These are phyloP conservation scores for Aspergillus sergii DNA, from an alignment of 2,329 filamentous ascomycete genomes.

Conservation along the genomic window DNA sequence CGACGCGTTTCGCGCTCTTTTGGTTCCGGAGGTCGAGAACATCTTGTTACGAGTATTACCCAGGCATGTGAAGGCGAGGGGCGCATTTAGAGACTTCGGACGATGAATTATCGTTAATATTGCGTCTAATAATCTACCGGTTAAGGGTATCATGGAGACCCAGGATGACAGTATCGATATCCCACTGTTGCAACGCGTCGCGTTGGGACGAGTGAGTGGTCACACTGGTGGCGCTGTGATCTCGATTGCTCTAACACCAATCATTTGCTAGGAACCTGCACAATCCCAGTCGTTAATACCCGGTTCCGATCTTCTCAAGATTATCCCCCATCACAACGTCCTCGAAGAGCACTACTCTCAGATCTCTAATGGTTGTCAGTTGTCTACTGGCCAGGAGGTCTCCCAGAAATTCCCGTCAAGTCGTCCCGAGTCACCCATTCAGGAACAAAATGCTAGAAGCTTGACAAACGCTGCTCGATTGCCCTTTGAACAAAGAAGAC, in stretches of 20 bases:
- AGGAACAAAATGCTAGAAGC: constrained; percentile 24
- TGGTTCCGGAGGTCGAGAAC: constrained; percentile 11
- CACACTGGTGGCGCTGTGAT: constrained; percentile 29
- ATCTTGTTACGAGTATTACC: background rate
- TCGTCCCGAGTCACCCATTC: constrained; percentile 8
- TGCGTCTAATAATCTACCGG: background rate
- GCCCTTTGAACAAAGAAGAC: constrained; percentile 20
- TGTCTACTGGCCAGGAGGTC: constrained; percentile 11
- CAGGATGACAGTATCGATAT: constrained; percentile 46
- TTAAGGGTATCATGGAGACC: constrained; percentile 36
- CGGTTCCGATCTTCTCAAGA: constrained; percentile 13
- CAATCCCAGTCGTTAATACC: constrained; percentile 27
- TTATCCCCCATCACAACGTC: constrained; percentile 5
- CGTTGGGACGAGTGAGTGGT: constrained; percentile 43
- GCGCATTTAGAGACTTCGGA: background rate
- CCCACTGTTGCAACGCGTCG: constrained; percentile 43
- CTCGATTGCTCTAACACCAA: constrained; percentile 33
- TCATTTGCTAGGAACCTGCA: constrained; percentile 32
- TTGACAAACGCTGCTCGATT: constrained; percentile 16
- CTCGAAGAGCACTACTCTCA: constrained; percentile 1
- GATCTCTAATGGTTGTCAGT: constrained; percentile 12
- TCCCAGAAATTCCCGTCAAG: constrained; percentile 15
- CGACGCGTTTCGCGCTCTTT: constrained; percentile 33
- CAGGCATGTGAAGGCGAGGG: background rate
- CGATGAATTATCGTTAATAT: background rate